Base-by-base conservation (phyloP, 176 grass and related monocot genomes). In the bread wheat (Triticum aestivum) region DNA sequence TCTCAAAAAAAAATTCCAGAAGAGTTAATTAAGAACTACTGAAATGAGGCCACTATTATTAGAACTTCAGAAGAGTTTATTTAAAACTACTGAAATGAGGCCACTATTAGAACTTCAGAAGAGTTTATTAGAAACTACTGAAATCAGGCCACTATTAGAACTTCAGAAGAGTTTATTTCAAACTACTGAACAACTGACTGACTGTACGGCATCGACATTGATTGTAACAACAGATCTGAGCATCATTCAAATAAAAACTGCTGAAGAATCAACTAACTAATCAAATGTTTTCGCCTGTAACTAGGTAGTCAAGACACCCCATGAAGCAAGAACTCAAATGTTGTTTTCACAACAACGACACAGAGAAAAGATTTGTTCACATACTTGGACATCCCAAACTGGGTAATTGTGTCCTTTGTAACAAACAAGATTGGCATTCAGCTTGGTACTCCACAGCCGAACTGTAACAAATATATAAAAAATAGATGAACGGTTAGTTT, bases 351-450 rank as follows among this genome's bases (percentile, higher is more conserved):
- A 79, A 21, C 37, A 69, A 61, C 34, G 59, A 65, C 20, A 45
- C 3, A 42, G 10, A 59, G 35, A 79, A 69, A 45, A 17, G 15
- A 65, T 24, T 81, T 79, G 66, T 73, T 85, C 72, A 58, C 87
- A 78, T 95, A 98, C 95, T 92, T 98, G 94, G 44, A 87, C 94
- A 88, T 98, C 97, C 97, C 97, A 98, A 65, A 98, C 94, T 13
- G 97, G 97, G 70, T 94, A 96, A 84, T 98, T 98, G 82, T 98
- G 97, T 80, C 97, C 94, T 87, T 98, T 98, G 80, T 94, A 98
- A 84, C 97, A 94, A 54, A 96, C 97, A 82, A 98, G 92, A 86
- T 96, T 98, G 42, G 92, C 92, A 11, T 98, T 98, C 83, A 98
- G 71, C 72, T 93, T 96, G 73, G 92, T 96, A 72, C 93, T 94